Evolutionary conservation across 108 stramenopile genomes (phyloP), one percentile per base, ranked within the genome.

Genomic region (Skeletonema menzelii): DNA sequence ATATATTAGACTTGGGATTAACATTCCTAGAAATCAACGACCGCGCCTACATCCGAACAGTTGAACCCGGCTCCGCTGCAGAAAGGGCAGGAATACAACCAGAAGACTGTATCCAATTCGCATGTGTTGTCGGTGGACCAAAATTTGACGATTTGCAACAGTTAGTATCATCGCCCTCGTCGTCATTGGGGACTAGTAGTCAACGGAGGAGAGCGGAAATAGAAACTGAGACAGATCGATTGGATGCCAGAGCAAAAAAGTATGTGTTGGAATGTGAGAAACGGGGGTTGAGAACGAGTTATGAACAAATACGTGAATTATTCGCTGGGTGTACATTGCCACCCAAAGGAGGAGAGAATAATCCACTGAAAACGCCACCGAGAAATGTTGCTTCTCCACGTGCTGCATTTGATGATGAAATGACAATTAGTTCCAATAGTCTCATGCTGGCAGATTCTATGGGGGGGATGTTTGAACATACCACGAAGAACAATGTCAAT

Each of bases 21-120:
- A 86, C 92, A 12, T 92, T 91, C 66, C 49, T 90, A 13, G 88
- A 95, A 69, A 88, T 95, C 55, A 89, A 91, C 32, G 88, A 79
- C 14, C 76, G 91, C 27, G 91, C 93, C 22, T 92, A 91, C 61
- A 87, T 95, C 66, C 84, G 85, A 30, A 71, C 85, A 10, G 87
- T 95, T 2, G 77, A 79, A 17, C 75, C 77, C 5, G 70, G 40
- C 20, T 84, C 83, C 2, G 59, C 42, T 2, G 93, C 91, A 0
- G 85, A 62, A 15, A 35, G 31, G 24, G 80, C 87, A 22, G 93
- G 93, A 26, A 80, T 95, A 8, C 71, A 76, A 42, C 82, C 88
- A 1, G 74, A 77, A 62, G 93, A 95, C 70, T 84, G 85, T 60
- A 71, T 95, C 4, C 93, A 95, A 76, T 91, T 87, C 40, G 93